Percentiles rank a stretch among this genome's conserved stretches.
Conservation (phyloP, 2,329 filamentous ascomycete genomes). For the Stagonosporopsis cucurbitacearum region DNA sequence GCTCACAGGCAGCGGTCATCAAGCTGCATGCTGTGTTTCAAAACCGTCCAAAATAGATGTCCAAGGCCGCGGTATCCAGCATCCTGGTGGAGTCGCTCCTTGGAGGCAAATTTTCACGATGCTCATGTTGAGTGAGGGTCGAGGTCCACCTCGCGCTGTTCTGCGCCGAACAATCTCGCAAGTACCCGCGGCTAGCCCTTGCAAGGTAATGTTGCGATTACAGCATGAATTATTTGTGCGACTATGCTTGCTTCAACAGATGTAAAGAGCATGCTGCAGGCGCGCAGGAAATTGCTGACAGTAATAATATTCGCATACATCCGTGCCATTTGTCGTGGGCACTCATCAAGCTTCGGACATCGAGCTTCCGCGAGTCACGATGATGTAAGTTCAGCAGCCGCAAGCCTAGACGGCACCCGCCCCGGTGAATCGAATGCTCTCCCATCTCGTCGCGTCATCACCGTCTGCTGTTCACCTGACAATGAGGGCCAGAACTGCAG, state of each 20-base stretch:
- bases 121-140: constrained; percentile 9
- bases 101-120: constrained; percentile 15
- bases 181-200: constrained; percentile 13
- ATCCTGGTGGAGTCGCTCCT: constrained; percentile 10
- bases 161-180: constrained; percentile 6
- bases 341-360: constrained; percentile 6
- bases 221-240: constrained; percentile 5
- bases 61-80: constrained; percentile 20
- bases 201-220: constrained; percentile 13
- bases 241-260: constrained; percentile 5
- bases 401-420: constrained; percentile 19
- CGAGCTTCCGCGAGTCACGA: constrained; percentile 18
- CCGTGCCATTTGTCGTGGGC: not conserved
- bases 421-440: constrained; percentile 14
- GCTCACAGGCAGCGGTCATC: constrained; percentile 7
- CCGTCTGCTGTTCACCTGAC: constrained; percentile 23
- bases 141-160: constrained; percentile 19
- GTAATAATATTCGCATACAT: not conserved
- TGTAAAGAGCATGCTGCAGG: constrained; percentile 7
- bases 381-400: constrained; percentile 30
- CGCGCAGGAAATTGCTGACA: constrained; percentile 15
- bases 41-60: constrained; percentile 2
- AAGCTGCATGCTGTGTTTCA: not conserved
- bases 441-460: constrained; percentile 29
- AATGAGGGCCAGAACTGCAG: constrained; percentile 14